Percentiles rank a stretch among this genome's conserved stretches.
These are phyloP conservation scores for Terfezia claveryi DNA, from an alignment of 495 filamentous ascomycete genomes.

Conservation along the genomic window DNA sequence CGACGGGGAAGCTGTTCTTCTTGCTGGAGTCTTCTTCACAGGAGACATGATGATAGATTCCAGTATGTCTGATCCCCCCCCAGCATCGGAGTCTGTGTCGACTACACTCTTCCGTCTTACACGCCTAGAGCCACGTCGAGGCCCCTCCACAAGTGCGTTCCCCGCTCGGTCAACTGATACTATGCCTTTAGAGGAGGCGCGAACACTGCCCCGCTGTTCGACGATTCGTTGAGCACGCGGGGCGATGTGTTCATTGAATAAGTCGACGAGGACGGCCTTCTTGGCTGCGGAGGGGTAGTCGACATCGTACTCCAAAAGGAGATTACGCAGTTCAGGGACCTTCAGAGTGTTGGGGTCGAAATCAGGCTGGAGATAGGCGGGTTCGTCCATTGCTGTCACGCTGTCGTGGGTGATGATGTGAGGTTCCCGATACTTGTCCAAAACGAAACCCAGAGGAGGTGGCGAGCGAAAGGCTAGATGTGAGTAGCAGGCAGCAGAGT, in stretches of 20 bases:
- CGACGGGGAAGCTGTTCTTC: constrained; percentile 10
- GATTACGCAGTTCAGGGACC: constrained; percentile 64
- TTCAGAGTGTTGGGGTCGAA: constrained; percentile 72
- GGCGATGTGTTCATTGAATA: constrained; percentile 59
- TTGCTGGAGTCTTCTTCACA: not conserved
- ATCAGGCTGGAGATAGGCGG: constrained; percentile 60
- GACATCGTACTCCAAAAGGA: constrained; percentile 70
- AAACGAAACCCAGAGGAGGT: too few relatives aligned
- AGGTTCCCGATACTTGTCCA: too few relatives aligned
- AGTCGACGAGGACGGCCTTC: constrained; percentile 62
- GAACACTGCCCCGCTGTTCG: constrained; percentile 47
- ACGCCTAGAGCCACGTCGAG: not conserved
- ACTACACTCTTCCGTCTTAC: not conserved
- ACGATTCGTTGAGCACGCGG: constrained; percentile 57
- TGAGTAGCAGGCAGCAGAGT: too few relatives aligned
- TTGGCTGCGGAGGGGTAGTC: constrained; percentile 67
- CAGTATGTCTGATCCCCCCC: not conserved
- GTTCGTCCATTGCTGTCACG: constrained; percentile 19
- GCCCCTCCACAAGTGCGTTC: too few relatives aligned
- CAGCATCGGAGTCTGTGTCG: not conserved
- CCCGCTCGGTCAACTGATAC: constrained; percentile 29
- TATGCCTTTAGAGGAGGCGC: constrained; percentile 66
- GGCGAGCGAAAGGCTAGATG: too few relatives aligned
- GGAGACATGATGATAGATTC: not conserved
- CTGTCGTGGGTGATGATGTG: too few relatives aligned